These are phyloP conservation scores for Tulasnella sp. DNA, from an alignment of 768 basidiomycete species.

Conservation along the genomic window DNA sequence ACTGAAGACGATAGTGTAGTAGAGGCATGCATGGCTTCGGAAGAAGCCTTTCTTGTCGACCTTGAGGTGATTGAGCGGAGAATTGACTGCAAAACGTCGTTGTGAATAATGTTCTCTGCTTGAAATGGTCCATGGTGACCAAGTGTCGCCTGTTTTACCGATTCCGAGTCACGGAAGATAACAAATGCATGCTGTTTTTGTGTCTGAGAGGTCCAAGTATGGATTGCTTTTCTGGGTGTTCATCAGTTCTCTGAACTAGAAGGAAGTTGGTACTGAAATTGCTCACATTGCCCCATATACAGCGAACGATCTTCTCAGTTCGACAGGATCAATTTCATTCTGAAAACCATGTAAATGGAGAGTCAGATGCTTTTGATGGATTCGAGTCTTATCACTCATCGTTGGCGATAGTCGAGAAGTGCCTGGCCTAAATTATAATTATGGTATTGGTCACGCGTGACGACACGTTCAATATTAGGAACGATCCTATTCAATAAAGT, in stretches of 20 bases:
- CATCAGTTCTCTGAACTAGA: background rate
- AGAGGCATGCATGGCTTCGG: too few relatives aligned
- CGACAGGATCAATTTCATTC: background rate
- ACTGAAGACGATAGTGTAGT: background rate
- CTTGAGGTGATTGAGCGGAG: background rate
- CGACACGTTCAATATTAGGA: too few relatives aligned
- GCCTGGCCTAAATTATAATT: too few relatives aligned
- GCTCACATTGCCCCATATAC: background rate
- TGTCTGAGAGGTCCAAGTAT: slow-evolving; percentile 1
- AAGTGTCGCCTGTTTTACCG: background rate
- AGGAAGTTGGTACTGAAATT: background rate
- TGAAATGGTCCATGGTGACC: background rate
- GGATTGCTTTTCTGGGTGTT: background rate
- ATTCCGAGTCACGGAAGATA: slow-evolving; percentile 1
- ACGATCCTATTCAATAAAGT: too few relatives aligned
- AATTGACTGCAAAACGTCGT: background rate
- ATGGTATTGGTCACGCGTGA: too few relatives aligned
- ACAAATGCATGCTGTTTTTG: slow-evolving; percentile 11
- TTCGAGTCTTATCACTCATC: too few relatives aligned
- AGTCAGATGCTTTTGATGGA: background rate
- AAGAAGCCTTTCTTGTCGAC: too few relatives aligned
- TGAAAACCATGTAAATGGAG: slow-evolving; percentile 5
- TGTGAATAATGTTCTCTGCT: background rate
- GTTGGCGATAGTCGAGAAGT: too few relatives aligned
- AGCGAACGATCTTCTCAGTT: background rate